phyloP scores from a whole-genome alignment of 2,329 filamentous ascomycete species.

The Cercospora sesami region DNA sequence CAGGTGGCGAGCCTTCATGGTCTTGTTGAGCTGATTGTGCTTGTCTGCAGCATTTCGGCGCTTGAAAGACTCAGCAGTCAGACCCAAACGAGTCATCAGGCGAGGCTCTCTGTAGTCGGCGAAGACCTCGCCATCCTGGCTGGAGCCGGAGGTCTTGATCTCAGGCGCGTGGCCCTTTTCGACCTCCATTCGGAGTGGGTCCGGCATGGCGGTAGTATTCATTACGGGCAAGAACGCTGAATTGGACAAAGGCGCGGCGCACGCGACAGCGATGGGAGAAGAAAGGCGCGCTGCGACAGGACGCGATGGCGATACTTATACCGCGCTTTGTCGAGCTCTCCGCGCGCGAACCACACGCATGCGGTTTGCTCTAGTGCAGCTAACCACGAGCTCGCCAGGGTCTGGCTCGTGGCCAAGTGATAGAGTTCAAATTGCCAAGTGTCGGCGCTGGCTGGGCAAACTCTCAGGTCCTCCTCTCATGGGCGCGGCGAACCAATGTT shows the following conservation, averaged over 20 bases:
- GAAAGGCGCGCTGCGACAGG: background rate
- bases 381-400: constrained; percentile 2
- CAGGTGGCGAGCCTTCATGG: constrained; percentile 35
- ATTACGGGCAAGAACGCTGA: constrained; percentile 5
- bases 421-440: background rate
- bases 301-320: constrained; percentile 16
- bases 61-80: constrained; percentile 37
- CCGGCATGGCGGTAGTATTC: constrained; percentile 17
- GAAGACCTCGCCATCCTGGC: constrained; percentile 26
- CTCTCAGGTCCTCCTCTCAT: no score
- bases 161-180: constrained; percentile 24
- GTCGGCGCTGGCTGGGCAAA: no score
- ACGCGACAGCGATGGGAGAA: constrained; percentile 4
- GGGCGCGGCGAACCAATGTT: constrained; percentile 22
- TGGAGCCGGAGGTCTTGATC: constrained; percentile 17
- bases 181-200: constrained; percentile 15
- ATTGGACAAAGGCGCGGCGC: constrained; percentile 1
- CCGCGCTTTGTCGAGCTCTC: constrained; percentile 1
- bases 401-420: constrained; percentile 15
- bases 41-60: constrained; percentile 34
- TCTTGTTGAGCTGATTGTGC: constrained; percentile 39
- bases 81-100: constrained; percentile 35
- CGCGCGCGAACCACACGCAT: constrained; percentile 12
- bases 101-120: constrained; percentile 18
- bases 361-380: constrained; percentile 17